Evolutionary conservation across 805 yeast species (phyloP).

Genomic region (Cyberlindnera maclurae): DNA sequence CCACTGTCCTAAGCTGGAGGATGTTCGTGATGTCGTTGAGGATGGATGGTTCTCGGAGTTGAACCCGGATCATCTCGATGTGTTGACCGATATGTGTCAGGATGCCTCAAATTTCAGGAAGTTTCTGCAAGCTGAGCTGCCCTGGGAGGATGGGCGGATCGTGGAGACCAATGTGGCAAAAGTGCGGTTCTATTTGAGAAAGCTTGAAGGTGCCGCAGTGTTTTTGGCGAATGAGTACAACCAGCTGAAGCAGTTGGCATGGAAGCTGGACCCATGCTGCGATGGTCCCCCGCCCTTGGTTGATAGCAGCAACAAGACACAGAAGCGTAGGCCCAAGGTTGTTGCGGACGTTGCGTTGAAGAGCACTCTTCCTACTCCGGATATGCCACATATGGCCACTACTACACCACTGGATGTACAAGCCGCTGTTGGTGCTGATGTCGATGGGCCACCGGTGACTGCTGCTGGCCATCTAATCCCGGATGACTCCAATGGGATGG

Average conservation of each 20-base stretch:
- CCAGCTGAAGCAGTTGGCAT: conserved; percentile 22
- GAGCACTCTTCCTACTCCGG: neutral
- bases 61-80: conserved; percentile 28
- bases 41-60: conserved; percentile 25
- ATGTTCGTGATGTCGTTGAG: conserved; percentile 23
- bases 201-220: conserved; percentile 39
- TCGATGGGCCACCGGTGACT: too few relatives aligned
- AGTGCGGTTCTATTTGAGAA: conserved; percentile 38
- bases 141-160: conserved; percentile 15
- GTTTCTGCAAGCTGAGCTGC: conserved; percentile 14
- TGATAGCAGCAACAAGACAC: conserved; percentile 18
- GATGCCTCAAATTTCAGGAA: conserved; percentile 18
- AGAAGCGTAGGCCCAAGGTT: conserved; percentile 6
- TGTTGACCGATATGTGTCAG: conserved; percentile 13
- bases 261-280: conserved; percentile 22
- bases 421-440: neutral
- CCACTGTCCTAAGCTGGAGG: conserved; percentile 28
- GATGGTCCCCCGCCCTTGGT: conserved; percentile 25
- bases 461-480: too few relatives aligned
- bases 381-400: neutral
- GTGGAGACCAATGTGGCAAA: conserved; percentile 22
- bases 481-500: too few relatives aligned
- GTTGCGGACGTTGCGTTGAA: neutral
- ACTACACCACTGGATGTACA: too few relatives aligned
- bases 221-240: conserved; percentile 28